phyloP scores from a whole-genome alignment of 257 asterid genomes.

The Perilla frutescens region DNA sequence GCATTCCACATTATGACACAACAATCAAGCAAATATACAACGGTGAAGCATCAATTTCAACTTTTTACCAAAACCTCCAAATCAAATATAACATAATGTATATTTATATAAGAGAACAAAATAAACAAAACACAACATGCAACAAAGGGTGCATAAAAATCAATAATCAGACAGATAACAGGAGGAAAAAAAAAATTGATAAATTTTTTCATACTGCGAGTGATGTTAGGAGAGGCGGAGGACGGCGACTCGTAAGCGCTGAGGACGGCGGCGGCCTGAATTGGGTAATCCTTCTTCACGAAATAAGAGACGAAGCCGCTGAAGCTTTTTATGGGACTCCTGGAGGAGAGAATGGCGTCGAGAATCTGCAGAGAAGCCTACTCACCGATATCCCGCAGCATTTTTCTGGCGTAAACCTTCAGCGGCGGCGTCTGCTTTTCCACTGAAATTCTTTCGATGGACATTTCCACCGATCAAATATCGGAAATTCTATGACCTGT shows the following conservation, averaged over 20 bases:
- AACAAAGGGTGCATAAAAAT: neutral
- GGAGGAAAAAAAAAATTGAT: neutral
- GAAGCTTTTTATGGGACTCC: neutral
- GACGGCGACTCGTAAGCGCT: neutral
- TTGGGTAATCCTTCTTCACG: neutral
- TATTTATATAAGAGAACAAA: no score
- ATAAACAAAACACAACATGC: neutral
- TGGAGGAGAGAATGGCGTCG: neutral
- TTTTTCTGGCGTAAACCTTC: neutral
- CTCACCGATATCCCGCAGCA: constrained; percentile 30
- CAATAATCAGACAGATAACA: neutral
- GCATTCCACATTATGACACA: neutral
- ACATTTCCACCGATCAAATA: constrained; percentile 20
- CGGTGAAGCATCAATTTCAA: neutral
- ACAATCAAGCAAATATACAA: neutral
- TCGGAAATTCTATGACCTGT: no score
- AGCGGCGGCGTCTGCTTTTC: constrained; percentile 21
- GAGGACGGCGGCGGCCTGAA: constrained; percentile 1
- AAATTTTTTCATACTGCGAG: neutral
- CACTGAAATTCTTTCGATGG: neutral
- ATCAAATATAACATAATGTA: neutral
- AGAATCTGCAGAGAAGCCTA: constrained; percentile 6
- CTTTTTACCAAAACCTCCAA: no score
- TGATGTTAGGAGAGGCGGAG: constrained; percentile 5
- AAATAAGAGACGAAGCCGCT: constrained; percentile 1